Evolutionary conservation across 176 grass and related monocot species (phyloP).

Genomic region (Chrysopogon serrulatus): DNA sequence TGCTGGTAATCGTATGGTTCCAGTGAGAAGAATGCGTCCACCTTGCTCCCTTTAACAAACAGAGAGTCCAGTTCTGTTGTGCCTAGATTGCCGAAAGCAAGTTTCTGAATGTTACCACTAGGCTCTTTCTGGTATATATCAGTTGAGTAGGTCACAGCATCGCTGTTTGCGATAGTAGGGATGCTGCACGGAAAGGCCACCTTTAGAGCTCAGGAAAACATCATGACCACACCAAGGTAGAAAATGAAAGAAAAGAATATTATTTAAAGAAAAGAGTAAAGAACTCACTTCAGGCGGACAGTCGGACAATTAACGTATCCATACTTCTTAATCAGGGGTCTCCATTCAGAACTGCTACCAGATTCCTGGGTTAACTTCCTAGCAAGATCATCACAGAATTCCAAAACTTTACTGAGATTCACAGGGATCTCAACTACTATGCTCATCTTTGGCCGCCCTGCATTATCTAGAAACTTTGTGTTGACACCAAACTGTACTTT

Average conservation of each 20-base stretch:
- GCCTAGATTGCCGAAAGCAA: conserved; percentile 66
- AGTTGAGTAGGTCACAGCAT: conserved; percentile 43
- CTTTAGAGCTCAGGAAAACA: not conserved
- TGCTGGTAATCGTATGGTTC: conserved; percentile 82
- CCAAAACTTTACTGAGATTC: conserved; percentile 60
- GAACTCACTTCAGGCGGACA: conserved; percentile 73
- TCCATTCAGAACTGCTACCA: conserved; percentile 88
- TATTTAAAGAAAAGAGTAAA: not conserved
- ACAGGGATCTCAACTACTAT: conserved; percentile 66
- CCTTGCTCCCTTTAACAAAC: conserved; percentile 44
- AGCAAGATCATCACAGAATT: conserved; percentile 66
- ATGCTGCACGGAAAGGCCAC: conserved; percentile 56
- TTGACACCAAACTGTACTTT: conserved; percentile 61
- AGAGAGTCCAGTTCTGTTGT: conserved; percentile 44
- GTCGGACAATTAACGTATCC: conserved; percentile 53
- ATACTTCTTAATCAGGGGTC: conserved; percentile 61
- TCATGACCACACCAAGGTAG: not conserved
- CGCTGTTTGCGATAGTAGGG: conserved; percentile 36
- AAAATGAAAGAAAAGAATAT: not conserved
- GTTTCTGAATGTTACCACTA: conserved; percentile 59
- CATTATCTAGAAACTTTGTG: conserved; percentile 65
- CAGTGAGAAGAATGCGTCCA: conserved; percentile 68
- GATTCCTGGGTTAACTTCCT: conserved; percentile 46
- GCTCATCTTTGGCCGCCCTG: conserved; percentile 70
- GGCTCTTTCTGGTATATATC: conserved; percentile 75